These are phyloP conservation scores for Paramecium sexaurelia DNA, from an alignment of 73 alveolate genomes.

Conservation along the genomic window DNA sequence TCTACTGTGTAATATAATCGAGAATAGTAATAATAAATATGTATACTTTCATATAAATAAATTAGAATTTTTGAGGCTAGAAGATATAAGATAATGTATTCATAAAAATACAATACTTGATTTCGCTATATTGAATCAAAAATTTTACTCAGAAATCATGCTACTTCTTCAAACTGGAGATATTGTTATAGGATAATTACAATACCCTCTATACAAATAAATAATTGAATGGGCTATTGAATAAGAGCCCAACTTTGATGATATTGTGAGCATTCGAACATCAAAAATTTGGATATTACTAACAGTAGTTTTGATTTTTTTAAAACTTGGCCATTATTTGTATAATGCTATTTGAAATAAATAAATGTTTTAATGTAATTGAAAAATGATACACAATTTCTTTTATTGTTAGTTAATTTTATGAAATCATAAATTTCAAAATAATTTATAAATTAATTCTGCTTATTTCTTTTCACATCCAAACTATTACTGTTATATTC, in stretches of 20 bases:
- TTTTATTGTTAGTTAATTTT: too few relatives aligned
- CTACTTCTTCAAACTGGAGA: not conserved
- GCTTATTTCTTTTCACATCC: too few relatives aligned
- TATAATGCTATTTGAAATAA: not conserved
- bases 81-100: not conserved
- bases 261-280: not conserved
- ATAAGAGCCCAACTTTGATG: not conserved
- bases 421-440: too few relatives aligned
- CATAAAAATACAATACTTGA: not conserved
- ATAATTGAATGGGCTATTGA: not conserved
- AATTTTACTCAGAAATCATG: not conserved
- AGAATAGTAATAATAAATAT: not conserved
- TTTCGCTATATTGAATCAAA: not conserved
- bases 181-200: not conserved
- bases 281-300: not conserved
- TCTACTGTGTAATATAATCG: not conserved
- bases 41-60: not conserved
- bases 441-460: too few relatives aligned
- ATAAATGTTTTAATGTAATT: not conserved
- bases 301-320: not conserved
- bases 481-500: too few relatives aligned
- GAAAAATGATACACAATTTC: too few relatives aligned
- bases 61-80: not conserved
- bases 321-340: not conserved
- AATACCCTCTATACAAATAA: not conserved